Evolutionary conservation across 257 asterid genomes (phyloP), one percentile per base, ranked within the genome.

Genomic region (Ilex asprella): DNA sequence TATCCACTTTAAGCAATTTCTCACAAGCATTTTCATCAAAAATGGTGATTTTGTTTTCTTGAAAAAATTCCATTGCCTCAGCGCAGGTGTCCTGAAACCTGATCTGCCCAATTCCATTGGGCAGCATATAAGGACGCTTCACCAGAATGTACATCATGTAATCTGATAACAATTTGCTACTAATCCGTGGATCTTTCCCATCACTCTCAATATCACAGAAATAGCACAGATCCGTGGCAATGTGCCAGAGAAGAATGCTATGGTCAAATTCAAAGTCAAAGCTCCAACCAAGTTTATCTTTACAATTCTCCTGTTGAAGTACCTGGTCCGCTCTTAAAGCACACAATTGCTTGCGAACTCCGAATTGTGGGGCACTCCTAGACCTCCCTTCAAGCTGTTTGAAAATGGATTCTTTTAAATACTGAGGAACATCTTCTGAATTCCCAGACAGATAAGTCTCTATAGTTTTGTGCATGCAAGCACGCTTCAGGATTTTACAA

Each of bases 91-190:
- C 76, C 10, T 70, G 74, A 65, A 61, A 60, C n/a, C 72, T 56
- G 7, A 68, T 76, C 62, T 60, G 65, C n/a, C 72, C 77, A 5
- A 76, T 60, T 56, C 81, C 81, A 56, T 71, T 67, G 0, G 81
- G 77, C 41, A 76, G 75, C 77, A 68, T 71, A 65, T 64, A 67
- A 32, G 81, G 81, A 2, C 60, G 64, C 54, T 21, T 35, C 46
- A 76, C 53, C 54, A 76, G 29, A 16, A 76, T 29, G 52, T 71
- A 64, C 59, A 68, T 29, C 81, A 76, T 72, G 64, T 76, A 76
- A 35, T 76, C 46, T 0, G 78, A 76, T n/a, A 76, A 10, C 54
- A 57, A 35, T 44, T 27, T 57, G 69, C 75, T 68, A 56, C 43
- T 67, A 10, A 54, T 59, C 16, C n/a, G 32, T 52, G 10, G 29